phyloP scores from a whole-genome alignment of 2,329 filamentous ascomycete genomes.

The Fusarium subtropicale region DNA sequence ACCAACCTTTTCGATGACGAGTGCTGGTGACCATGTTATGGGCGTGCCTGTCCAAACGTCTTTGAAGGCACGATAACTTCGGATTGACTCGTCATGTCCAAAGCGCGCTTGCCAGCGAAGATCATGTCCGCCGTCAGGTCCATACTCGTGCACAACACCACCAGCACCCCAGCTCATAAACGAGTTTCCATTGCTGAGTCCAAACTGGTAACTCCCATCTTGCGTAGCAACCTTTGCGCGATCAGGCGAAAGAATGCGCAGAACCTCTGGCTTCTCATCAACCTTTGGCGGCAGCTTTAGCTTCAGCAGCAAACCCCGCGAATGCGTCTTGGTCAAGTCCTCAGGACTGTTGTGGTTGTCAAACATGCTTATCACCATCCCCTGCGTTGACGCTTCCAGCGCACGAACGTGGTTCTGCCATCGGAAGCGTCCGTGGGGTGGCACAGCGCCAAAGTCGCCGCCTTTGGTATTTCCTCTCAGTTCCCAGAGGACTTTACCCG shows the following conservation, averaged over 20 bases:
- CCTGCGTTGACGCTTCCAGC: conserved; percentile 34
- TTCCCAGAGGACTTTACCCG: conserved; percentile 42
- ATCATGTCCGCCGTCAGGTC: conserved; percentile 35
- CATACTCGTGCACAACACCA: conserved; percentile 45
- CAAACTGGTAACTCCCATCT: conserved; percentile 38
- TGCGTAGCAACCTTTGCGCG: conserved; percentile 20
- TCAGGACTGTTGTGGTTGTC: conserved; percentile 51
- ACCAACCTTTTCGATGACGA: conserved; percentile 29
- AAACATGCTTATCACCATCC: conserved; percentile 49
- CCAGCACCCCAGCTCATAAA: conserved; percentile 41
- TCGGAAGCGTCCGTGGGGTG: conserved; percentile 48
- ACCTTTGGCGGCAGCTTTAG: conserved; percentile 34
- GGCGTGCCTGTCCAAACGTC: conserved; percentile 43
- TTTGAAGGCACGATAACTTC: conserved; percentile 45
- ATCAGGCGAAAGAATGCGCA: conserved; percentile 24
- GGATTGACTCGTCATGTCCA: conserved; percentile 33
- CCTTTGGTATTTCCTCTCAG: conserved; percentile 43
- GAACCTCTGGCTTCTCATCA: conserved; percentile 13
- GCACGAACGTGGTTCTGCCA: conserved; percentile 54
- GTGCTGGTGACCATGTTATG: conserved; percentile 20
- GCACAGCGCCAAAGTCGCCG: conserved; percentile 41
- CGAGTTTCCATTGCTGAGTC: conserved; percentile 41
- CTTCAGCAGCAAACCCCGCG: conserved; percentile 26
- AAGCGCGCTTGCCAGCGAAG: conserved; percentile 45
- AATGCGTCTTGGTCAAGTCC: conserved; percentile 10